Evolutionary conservation across 495 filamentous ascomycete genomes (phyloP), one percentile per base, ranked within the genome.

Genomic region (Talaromyces stipitatus): DNA sequence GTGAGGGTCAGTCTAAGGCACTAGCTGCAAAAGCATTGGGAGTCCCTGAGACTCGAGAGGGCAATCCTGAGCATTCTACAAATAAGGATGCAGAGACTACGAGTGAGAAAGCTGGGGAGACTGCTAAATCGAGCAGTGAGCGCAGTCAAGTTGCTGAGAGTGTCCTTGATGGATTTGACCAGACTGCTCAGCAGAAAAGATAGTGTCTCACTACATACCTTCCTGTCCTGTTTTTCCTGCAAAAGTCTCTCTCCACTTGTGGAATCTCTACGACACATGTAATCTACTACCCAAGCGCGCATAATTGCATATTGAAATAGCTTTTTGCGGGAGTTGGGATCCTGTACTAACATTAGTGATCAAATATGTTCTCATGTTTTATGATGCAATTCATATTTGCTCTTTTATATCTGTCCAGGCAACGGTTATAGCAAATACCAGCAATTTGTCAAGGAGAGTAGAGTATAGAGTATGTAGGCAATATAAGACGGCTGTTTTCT

Each of bases 1-100:
- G 82, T 59, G 82, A 92, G 57, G 81, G 83, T n/a, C 95, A 97
- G 76, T 82, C 83, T 33, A 85, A 82, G 66, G 73, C 73, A 8
- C 74, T 87, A 67, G 85, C 86, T 3, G 82, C 81, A 56, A 80
- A 75, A 62, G 50, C 72, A 11, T 63, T 78, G 30, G 70, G 70
- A 14, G 68, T 68, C 11, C 56, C 71, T 53, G 54, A 60, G 22
- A 14, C 38, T 8, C 55, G 61, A 57, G 60, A 71, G 28, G 47
- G 28, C 7, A 52, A 62, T 22, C 54, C 60, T 4, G 66, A 55
- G 50, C 56, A 29, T 36, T 55, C 38, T 7, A 28, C 24, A 56
- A 30, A 16, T 23, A 32, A 51, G 14, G 23, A 57, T 23, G 16
- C 43, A 18, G 58, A 60, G 24, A 73, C 50, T 20, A 29, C 18